A percentile compares a stretch with the other conserved stretches of the same genome.
These are phyloP conservation scores for Tritrichomonas musculus DNA, from an alignment of 208 protist species.

Conservation along the genomic window DNA sequence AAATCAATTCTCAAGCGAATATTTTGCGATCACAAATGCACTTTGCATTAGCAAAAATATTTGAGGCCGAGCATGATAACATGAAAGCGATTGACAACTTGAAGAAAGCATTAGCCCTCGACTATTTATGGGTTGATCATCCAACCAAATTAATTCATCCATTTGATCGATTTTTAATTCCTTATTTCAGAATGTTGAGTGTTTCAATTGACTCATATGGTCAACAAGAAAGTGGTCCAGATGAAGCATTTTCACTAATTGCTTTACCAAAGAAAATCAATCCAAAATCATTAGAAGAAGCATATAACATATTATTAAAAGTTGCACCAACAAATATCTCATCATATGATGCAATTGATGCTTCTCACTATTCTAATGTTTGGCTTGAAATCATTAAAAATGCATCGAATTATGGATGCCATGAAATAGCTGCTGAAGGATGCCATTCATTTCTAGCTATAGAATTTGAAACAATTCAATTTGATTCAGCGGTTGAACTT, in stretches of 20 bases:
- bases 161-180: slow-evolving; percentile 20
- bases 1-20: not conserved
- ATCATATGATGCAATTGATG: not conserved
- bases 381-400: not conserved
- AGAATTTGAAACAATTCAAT: not conserved
- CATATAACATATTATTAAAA: not conserved
- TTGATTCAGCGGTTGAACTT: not conserved
- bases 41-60: not conserved
- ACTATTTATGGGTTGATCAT: not conserved
- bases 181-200: not conserved
- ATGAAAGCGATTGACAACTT: not conserved
- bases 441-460: not conserved
- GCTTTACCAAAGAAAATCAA: not conserved
- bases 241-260: not conserved
- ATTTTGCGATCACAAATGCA: not conserved
- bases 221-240: not conserved
- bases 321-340: not conserved
- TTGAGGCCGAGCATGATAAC: not conserved
- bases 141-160: slow-evolving; percentile 16
- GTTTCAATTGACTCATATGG: not conserved
- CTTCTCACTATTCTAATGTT: not conserved
- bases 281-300: not conserved
- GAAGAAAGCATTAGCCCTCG: not conserved
- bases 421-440: not conserved
- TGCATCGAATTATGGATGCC: not conserved